A percentile compares a stretch with the other conserved stretches of the same genome.
Conservation (phyloP, 2,329 filamentous ascomycete species). For the Beauveria rudraprayagi region DNA sequence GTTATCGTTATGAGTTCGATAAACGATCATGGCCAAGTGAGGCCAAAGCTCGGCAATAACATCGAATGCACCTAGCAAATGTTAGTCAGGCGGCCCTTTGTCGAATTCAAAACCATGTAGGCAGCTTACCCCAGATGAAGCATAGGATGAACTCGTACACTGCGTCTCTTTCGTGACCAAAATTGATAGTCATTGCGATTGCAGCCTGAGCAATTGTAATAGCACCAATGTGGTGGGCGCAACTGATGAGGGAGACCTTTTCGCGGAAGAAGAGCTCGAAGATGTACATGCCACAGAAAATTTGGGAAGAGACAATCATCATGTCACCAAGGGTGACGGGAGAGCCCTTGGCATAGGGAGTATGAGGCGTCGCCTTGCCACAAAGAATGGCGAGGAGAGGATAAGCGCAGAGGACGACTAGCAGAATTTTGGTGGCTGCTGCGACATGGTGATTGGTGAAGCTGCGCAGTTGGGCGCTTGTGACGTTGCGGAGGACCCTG, state of each 20-base stretch:
- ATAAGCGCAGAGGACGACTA: constrained; percentile 7
- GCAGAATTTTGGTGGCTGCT: constrained; percentile 9
- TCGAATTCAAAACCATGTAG: background rate
- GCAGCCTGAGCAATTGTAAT: constrained; percentile 10
- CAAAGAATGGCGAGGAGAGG: constrained; percentile 10
- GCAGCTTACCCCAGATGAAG: constrained; percentile 11
- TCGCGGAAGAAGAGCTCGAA: constrained; percentile 12
- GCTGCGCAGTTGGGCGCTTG: constrained; percentile 3
- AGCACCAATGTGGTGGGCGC: constrained; percentile 11
- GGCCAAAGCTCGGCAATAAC: constrained; percentile 12
- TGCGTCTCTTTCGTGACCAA: constrained; percentile 7
- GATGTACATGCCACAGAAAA: constrained; percentile 11
- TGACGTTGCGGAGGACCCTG: background rate
- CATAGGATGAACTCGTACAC: constrained; percentile 12
- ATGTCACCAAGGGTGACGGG: constrained; percentile 7
- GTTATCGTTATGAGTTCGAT: constrained; percentile 2
- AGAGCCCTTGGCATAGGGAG: constrained; percentile 7
- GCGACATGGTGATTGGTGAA: constrained; percentile 11
- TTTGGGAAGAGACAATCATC: constrained; percentile 9
- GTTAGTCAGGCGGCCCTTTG: background rate
- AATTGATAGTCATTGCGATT: constrained; percentile 11
- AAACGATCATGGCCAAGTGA: constrained; percentile 12
- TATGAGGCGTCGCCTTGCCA: constrained; percentile 1
- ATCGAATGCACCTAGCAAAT: constrained; percentile 7
- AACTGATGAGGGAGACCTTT: constrained; percentile 11